phyloP scores from a whole-genome alignment of 306 rosid species.

The Adenanthera pavonina region DNA sequence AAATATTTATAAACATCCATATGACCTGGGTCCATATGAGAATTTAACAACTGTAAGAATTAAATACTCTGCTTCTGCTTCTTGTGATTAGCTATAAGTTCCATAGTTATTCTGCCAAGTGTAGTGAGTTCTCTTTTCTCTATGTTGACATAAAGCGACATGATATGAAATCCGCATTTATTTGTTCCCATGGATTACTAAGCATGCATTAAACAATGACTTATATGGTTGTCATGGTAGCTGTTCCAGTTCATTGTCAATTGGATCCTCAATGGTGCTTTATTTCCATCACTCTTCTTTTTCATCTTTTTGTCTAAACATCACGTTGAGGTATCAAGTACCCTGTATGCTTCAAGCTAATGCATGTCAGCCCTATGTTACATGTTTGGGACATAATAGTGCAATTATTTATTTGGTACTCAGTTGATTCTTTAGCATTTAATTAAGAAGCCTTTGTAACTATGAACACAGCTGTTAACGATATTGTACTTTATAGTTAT shows the following conservation, averaged over 20 bases:
- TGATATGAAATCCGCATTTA: background rate
- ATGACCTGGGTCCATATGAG: slow-evolving; percentile 90
- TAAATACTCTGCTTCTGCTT: slow-evolving; percentile 19
- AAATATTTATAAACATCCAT: slow-evolving; percentile 82
- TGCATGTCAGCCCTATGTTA: background rate
- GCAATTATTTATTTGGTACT: background rate
- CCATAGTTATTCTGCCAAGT: background rate
- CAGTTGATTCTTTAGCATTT: background rate
- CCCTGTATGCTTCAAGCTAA: background rate
- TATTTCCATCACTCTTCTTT: background rate
- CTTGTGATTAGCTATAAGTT: background rate
- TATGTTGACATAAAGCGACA: slow-evolving; percentile 26
- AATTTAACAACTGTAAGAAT: slow-evolving; percentile 76
- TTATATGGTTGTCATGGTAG: slow-evolving; percentile 19
- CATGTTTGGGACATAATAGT: background rate
- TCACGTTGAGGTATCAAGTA: slow-evolving; percentile 5
- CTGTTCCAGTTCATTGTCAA: background rate
- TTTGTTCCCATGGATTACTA: slow-evolving; percentile 4
- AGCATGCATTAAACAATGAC: slow-evolving; percentile 16
- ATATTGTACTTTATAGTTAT: slow-evolving; percentile 9
- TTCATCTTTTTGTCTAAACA: slow-evolving; percentile 16
- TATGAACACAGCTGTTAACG: background rate
- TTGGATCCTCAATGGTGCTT: background rate
- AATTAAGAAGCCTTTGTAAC: background rate
- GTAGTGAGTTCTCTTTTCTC: background rate